A percentile compares a stretch with the other conserved stretches of the same genome.
phyloP scores from a whole-genome alignment of 2,329 filamentous ascomycete species.

The Sporothrix pseudoabietina region DNA sequence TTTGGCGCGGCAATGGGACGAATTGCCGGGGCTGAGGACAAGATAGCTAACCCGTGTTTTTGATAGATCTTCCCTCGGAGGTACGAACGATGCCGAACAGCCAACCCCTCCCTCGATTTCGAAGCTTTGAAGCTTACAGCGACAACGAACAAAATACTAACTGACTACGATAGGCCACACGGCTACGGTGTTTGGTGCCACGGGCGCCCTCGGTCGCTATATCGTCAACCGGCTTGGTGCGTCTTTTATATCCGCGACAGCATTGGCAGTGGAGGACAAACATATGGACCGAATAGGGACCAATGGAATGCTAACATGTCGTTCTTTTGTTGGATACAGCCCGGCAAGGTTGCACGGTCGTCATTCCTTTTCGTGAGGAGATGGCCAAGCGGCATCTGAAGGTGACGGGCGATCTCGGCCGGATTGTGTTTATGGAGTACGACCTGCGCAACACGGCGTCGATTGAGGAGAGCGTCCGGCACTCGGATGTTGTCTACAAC shows the following conservation, averaged over 20 bases:
- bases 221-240: slow-evolving; percentile 90
- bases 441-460: slow-evolving; percentile 92
- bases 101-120: neutral
- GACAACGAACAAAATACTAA: neutral
- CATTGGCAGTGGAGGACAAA: neutral
- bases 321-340: slow-evolving; percentile 55
- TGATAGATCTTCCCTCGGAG: slow-evolving; percentile 78
- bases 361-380: slow-evolving; percentile 93
- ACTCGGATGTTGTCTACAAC: slow-evolving; percentile 98
- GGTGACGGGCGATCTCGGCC: slow-evolving; percentile 89
- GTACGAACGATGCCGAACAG: slow-evolving; percentile 51
- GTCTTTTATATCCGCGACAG: slow-evolving; percentile 32
- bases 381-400: slow-evolving; percentile 98
- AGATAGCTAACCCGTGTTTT: slow-evolving; percentile 23
- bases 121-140: neutral
- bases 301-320: neutral
- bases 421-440: slow-evolving; percentile 89
- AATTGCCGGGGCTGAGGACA: neutral
- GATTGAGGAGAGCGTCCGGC: slow-evolving; percentile 93
- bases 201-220: slow-evolving; percentile 92
- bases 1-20: neutral
- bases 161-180: slow-evolving; percentile 70
- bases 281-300: neutral
- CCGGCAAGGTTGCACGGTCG: slow-evolving; percentile 88
- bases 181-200: slow-evolving; percentile 96